Evolutionary conservation across 225 moss, liverwort and hornwort species (phyloP), one percentile per base, ranked within the genome.

Genomic region (Polytrichum commune): DNA sequence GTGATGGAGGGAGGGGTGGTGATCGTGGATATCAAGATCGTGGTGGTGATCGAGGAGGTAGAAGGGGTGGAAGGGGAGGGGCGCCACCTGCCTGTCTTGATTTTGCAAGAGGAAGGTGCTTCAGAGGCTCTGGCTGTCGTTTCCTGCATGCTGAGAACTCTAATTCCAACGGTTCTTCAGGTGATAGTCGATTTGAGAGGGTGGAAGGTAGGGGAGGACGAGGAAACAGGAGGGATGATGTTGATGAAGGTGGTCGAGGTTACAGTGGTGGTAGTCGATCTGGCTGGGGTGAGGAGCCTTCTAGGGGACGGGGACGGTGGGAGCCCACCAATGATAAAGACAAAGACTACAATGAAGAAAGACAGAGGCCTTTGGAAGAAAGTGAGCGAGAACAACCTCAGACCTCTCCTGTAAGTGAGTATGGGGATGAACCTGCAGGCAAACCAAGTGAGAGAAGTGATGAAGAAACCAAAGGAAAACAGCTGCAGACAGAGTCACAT

Each of bases 1-100:
- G 82, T 19, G 90, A 93, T 25, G 80, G 86, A 69, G 87, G 79
- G 63, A 81, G 93, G 84, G 84, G 79, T 66, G 83, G 82, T 77
- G 93, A 91, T 29, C 89, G 84, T n/a, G 81, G 88, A 30, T 65
- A 74, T 65, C 84, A 80, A 69, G 80, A 80, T 54, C 78, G 86
- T 6, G 73, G 85, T 71, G 46, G 46, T 16, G 82, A 82, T 22
- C 79, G 87, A 1, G 77, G 86, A 58, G 81, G 78, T 30, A 74
- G 67, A 68, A 72, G 76, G 61, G 89, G 85, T 54, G 91, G 85
- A 79, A 80, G 89, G 71, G 84, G 77, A 55, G 77, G 83, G 55
- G 78, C 79, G 18, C 63, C 77, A n/a, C 83, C 81, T 29, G 65
- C 72, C 54, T 93, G 93, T 77, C 79, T 81, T 33, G 88, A 93